A percentile compares a stretch with the other conserved stretches of the same genome.
Evolutionary conservation across 2,329 filamentous ascomycete species (phyloP).

Genomic region (Elsinoe arachidis): DNA sequence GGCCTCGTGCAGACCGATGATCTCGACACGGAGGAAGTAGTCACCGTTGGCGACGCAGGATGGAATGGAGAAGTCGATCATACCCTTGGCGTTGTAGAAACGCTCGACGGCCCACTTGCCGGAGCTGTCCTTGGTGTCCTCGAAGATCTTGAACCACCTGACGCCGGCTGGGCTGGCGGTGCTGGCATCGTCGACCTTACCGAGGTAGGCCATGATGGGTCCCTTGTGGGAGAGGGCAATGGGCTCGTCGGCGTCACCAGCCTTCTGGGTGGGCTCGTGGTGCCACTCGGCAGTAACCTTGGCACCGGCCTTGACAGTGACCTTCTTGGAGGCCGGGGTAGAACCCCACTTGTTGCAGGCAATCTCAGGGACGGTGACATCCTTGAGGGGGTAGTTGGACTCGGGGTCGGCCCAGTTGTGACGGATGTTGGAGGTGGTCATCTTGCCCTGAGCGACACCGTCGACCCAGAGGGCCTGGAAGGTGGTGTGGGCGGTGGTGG

Average conservation of each 20-base stretch:
- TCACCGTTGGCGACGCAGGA: slow-evolving; percentile 45
- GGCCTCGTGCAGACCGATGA: slow-evolving; percentile 47
- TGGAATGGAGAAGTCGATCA: slow-evolving; percentile 36
- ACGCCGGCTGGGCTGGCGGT: slow-evolving; percentile 35
- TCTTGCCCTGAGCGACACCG: slow-evolving; percentile 31
- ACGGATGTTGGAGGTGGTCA: slow-evolving; percentile 35
- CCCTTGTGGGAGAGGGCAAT: slow-evolving; percentile 14
- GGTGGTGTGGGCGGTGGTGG: slow-evolving; percentile 34
- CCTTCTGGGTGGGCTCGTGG: slow-evolving; percentile 11
- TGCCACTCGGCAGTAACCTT: slow-evolving; percentile 23
- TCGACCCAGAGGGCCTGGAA: slow-evolving; percentile 46
- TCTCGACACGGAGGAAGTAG: slow-evolving; percentile 48
- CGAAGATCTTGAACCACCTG: slow-evolving; percentile 47
- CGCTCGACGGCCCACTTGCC: slow-evolving; percentile 43
- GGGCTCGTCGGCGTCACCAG: slow-evolving; percentile 3
- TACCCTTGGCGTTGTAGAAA: slow-evolving; percentile 22
- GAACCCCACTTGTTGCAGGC: slow-evolving; percentile 20
- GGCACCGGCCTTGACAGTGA: slow-evolving; percentile 20
- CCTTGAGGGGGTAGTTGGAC: slow-evolving; percentile 45
- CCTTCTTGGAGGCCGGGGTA: background rate
- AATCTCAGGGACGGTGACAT: slow-evolving; percentile 26
- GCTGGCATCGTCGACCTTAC: slow-evolving; percentile 37
- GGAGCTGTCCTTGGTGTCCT: slow-evolving; percentile 35
- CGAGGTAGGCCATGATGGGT: slow-evolving; percentile 14
- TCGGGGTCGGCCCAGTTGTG: slow-evolving; percentile 27